These are phyloP conservation scores for Zygotorulaspora danielsina DNA, from an alignment of 805 yeast species.

Conservation along the genomic window DNA sequence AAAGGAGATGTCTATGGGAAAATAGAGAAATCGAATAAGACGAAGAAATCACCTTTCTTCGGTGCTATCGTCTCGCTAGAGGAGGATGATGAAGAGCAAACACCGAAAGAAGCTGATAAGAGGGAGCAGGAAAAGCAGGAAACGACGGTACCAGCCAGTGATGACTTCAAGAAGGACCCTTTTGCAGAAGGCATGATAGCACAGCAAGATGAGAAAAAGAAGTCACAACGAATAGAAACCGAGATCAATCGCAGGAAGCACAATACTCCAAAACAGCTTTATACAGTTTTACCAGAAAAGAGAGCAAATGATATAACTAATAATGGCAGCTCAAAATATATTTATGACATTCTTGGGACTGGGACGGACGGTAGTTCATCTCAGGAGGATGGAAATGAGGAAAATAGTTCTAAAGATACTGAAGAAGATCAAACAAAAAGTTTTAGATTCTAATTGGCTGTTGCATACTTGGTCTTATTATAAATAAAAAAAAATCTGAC, in stretches of 20 bases:
- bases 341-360: slow-evolving; percentile 7
- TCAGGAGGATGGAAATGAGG: not conserved
- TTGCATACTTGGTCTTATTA: no score
- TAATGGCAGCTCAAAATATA: slow-evolving; percentile 5
- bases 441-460: slow-evolving; percentile 27
- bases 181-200: not conserved
- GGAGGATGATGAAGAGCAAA: slow-evolving; percentile 13
- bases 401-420: not conserved
- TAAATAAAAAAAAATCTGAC: no score
- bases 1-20: slow-evolving; percentile 36
- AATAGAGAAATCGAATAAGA: slow-evolving; percentile 17
- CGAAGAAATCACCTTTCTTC: slow-evolving; percentile 20
- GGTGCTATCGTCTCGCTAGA: slow-evolving; percentile 33
- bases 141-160: not conserved
- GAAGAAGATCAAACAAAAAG: slow-evolving; percentile 15
- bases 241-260: not conserved
- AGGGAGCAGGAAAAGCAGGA: not conserved
- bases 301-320: slow-evolving; percentile 2
- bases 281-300: slow-evolving; percentile 22
- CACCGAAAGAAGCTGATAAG: slow-evolving; percentile 7
- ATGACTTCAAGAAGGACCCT: not conserved
- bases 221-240: not conserved
- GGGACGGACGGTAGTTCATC: not conserved
- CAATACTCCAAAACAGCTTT: slow-evolving; percentile 14
- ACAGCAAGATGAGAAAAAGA: not conserved